Base-by-base conservation (phyloP, 2,329 filamentous ascomycete genomes). In the Neophaeococcomyces aloes region DNA sequence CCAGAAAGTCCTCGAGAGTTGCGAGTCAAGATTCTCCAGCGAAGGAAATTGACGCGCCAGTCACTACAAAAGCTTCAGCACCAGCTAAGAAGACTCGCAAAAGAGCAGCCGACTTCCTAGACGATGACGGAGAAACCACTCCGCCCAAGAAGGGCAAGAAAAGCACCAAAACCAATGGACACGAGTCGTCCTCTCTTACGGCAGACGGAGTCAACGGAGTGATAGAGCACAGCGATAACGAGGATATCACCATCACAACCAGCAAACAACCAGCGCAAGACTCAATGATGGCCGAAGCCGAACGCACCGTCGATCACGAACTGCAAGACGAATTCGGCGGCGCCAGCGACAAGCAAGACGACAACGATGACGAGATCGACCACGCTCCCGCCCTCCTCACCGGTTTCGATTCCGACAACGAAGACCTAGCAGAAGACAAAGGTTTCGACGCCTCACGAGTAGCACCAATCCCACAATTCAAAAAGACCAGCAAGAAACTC, bases 371-470 rank as follows among this genome's bases (percentile, higher is more conserved):
- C 5, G 58, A 59, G 18, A 61, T 60, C 6, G 72, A 75, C 49
- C 70, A 74, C 50, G 74, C 72, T n/a, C 63, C 65, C 25, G 70
- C 67, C 15, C 61, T 76, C 18, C 63, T 76, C 48, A 66, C 67
- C 47, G 73, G 73, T 7, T 76, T 76, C 46, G 72, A 76, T 58
- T 74, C 69, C 53, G 72, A 75, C 42, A 69, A 72, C 30, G 69
- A 72, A 30, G 69, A 69, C 36, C 48, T 49, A 29, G 65, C 63
- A 33, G 63, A 59, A 21, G 66, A 68, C 35, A 64, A 67, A 51
- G 65, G 65, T 27, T 63, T 66, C 37, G 68, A 75, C 49, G 62
- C 65, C 30, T 58, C 65, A 46, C 56, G 61, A 11, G 59, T 69
- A 8, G 68, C 68, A 29, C 57, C 59, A 45, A 62, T 67, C 18